Base-by-base conservation (phyloP, 2,329 filamentous ascomycete species). In the Acarospora socialis region DNA sequence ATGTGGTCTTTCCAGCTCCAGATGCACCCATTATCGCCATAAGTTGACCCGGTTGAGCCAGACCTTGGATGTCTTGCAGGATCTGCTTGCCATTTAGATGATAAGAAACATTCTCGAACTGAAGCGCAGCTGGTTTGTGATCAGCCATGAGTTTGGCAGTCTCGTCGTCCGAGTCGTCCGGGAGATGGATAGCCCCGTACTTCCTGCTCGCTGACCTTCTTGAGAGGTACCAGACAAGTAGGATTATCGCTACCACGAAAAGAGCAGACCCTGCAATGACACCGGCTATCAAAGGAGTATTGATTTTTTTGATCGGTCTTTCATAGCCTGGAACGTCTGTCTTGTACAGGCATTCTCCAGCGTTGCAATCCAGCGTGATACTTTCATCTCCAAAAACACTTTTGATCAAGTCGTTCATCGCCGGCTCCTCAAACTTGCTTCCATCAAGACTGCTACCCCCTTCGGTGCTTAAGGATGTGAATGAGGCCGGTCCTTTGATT, bases 21-120 rank as follows among this genome's bases (percentile, higher is more conserved):
- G 90, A 98, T 5, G 90, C 87, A 35, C 90, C 90, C 87, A 98
- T 98, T 47, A 98, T 92, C 6, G 90, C 90, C 43, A 87, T 82
- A 5, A 95, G 73, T 53, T 98, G 84, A n/a, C 92, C 92, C 2
- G 87, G 84, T 44, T 80, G 79, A n/a, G 87, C 86, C 24, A 83
- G 75, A 28, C 90, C 90, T 42, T 78, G 76, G 20, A 98, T 78
- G 9, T 70, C 73, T 10, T 69, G 68, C 3, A 98, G 64, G 28
- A 98, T 94, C 32, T 80, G 68, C 56, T 82, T 94, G 22, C 83
- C 83, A 42, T 92, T 92, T 21, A 98, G 66, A 14, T 69, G 66
- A 51, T 98, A 98, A 0, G 76, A 73, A 3, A 98, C 79, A 37
- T 92, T 78, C 36, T 92, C 75, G 46, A 94, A 98, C 43, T 81